phyloP scores from a whole-genome alignment of 225 moss, liverwort and hornwort genomes.

The Physcomitrium patens region DNA sequence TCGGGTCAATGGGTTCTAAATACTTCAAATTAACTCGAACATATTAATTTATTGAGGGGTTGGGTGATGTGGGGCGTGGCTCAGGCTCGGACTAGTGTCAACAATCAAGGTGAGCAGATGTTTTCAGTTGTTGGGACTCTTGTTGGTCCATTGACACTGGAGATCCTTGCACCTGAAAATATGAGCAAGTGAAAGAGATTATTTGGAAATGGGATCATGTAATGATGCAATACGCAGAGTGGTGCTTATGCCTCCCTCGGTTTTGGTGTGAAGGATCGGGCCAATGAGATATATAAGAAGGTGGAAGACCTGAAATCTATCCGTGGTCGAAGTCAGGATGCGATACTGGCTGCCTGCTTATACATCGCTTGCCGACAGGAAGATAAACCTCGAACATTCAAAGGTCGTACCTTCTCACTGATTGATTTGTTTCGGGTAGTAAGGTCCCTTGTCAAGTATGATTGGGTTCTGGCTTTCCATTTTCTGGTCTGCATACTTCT shows the following conservation, averaged over 20 bases:
- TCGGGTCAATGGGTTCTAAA: background rate
- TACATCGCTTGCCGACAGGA: constrained; percentile 94
- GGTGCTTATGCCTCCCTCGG: constrained; percentile 76
- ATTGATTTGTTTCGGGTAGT: background rate
- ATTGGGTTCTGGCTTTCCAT: background rate
- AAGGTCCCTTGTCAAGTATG: background rate
- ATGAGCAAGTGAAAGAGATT: constrained; percentile 50
- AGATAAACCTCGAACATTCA: constrained; percentile 89
- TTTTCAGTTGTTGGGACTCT: constrained; percentile 46
- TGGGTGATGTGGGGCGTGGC: constrained; percentile 34
- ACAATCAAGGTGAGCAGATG: constrained; percentile 90
- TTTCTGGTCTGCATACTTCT: constrained; percentile 2
- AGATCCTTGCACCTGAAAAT: constrained; percentile 47
- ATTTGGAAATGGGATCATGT: constrained; percentile 36
- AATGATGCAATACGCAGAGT: constrained; percentile 55
- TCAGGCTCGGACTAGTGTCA: constrained; percentile 86
- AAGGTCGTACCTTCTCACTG: constrained; percentile 55
- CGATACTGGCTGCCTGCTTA: constrained; percentile 88
- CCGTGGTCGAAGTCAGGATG: constrained; percentile 91
- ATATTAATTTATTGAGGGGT: constrained; percentile 15
- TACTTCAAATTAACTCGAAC: constrained; percentile 1
- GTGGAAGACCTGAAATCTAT: constrained; percentile 94
- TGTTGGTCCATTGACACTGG: constrained; percentile 48
- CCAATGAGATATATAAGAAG: constrained; percentile 95
- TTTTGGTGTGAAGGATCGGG: constrained; percentile 98